Evolutionary conservation across 352 stramenopile species (phyloP), one percentile per base, ranked within the genome.

Genomic region (Albugo candida): DNA sequence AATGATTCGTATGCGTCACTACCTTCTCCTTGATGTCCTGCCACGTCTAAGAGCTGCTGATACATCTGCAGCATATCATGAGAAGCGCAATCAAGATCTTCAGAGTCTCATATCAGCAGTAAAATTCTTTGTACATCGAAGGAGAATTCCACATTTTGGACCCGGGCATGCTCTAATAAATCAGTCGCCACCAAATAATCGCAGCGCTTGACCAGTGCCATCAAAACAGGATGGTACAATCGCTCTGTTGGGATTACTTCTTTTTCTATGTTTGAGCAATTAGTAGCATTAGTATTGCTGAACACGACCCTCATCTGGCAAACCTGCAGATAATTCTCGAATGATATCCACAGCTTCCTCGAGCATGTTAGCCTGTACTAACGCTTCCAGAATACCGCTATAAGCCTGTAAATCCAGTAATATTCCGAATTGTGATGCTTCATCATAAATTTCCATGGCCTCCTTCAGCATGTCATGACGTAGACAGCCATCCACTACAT

Each of bases 401-500:
- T 79, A 77, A 16, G 70, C 67, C 10, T 61, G 56, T 39, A 83
- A 56, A 52, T 83, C 70, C 45, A 83, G 50, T 36, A 63, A 61
- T 21, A 81, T 59, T 0, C 65, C 62, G 10, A 65, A 58, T 41
- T 78, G 78, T 41, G 59, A 59, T 13, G 65, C 67, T 47, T 79
- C 65, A 36, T 81, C 70, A 45, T 77, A 79, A 40, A 77, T 36
- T 67, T 76, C 53, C 20, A 81, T 63, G 0, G 70, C 70, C n/a
- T 69, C 49, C 36, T 78, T 55, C 16, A 83, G 51, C 60, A 74
- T 54, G 1, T 56, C 46, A 43, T 67, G 64, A 44, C 66, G 68
- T 21, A 80, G 51, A 48, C 70, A 83, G 31, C 66, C 67, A 44
- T 83, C 70, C 48, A 78, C 58, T 19, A 83, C 67, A 54, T 76